Evolutionary conservation across 176 grass and related monocot species (phyloP).

Genomic region (Ampelocalamus luodianensis): DNA sequence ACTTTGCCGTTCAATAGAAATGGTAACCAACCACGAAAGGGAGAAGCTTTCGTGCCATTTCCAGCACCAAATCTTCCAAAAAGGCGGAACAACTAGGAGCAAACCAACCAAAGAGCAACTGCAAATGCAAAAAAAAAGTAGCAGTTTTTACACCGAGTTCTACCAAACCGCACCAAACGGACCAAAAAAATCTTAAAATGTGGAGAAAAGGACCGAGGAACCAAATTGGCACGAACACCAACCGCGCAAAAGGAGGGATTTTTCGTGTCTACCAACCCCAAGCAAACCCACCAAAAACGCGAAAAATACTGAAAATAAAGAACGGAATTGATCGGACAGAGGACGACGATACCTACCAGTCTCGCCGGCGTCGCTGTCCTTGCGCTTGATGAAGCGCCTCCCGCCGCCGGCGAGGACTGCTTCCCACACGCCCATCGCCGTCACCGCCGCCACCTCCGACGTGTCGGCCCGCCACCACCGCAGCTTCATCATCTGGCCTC

Average conservation of each 20-base stretch:
- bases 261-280: neutral
- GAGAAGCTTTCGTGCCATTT: slow-evolving; percentile 35
- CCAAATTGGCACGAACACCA: slow-evolving; percentile 27
- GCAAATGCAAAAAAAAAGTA: slow-evolving; percentile 8
- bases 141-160: slow-evolving; percentile 17
- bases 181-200: slow-evolving; percentile 1
- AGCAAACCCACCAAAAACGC: slow-evolving; percentile 22
- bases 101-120: neutral
- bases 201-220: slow-evolving; percentile 37
- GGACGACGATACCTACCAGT: slow-evolving; percentile 39
- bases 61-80: neutral
- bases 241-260: neutral
- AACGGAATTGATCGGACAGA: neutral
- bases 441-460: slow-evolving; percentile 50
- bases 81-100: neutral
- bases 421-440: slow-evolving; percentile 83
- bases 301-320: neutral
- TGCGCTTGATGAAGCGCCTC: slow-evolving; percentile 81
- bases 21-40: slow-evolving; percentile 10
- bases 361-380: slow-evolving; percentile 76
- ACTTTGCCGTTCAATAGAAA: neutral
- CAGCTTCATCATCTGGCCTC: slow-evolving; percentile 50
- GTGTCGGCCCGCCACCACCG: slow-evolving; percentile 64
- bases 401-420: slow-evolving; percentile 70
- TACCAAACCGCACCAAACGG: neutral